Conservation (phyloP, 2,329 filamentous ascomycete species). For the Berkeleyomyces basicola region DNA sequence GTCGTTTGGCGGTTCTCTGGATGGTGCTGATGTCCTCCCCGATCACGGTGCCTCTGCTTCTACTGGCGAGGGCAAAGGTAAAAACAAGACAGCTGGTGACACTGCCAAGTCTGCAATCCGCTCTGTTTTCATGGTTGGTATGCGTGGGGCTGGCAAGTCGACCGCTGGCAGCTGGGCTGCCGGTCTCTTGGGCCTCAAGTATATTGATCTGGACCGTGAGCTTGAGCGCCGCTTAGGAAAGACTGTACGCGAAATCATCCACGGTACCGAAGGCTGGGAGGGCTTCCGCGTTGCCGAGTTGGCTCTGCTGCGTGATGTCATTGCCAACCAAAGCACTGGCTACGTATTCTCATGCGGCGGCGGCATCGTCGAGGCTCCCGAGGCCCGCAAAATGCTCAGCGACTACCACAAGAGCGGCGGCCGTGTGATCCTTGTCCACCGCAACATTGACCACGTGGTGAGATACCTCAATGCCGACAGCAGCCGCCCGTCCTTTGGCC, state of each 20-base stretch:
- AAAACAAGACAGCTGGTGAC: background rate
- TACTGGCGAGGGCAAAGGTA: background rate
- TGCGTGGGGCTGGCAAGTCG: constrained; percentile 94
- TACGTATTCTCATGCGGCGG: constrained; percentile 88
- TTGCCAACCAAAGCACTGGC: constrained; percentile 56
- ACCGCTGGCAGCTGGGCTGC: constrained; percentile 81
- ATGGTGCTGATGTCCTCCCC: constrained; percentile 46
- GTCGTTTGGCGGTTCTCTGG: constrained; percentile 23
- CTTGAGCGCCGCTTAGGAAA: constrained; percentile 58
- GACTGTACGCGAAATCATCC: constrained; percentile 76
- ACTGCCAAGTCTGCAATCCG: constrained; percentile 21
- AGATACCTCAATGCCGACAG: constrained; percentile 79
- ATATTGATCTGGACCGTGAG: constrained; percentile 77
- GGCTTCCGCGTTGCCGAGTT: constrained; percentile 71
- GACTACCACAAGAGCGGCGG: constrained; percentile 62
- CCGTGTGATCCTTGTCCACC: constrained; percentile 71
- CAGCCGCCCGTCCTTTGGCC: constrained; percentile 78
- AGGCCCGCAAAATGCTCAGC: constrained; percentile 58
- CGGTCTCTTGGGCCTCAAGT: constrained; percentile 53
- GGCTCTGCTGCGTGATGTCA: constrained; percentile 52
- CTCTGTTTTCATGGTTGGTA: constrained; percentile 88
- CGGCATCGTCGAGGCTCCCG: constrained; percentile 73
- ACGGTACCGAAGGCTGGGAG: constrained; percentile 58
- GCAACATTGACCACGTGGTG: constrained; percentile 76
- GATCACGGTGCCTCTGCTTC: constrained; percentile 13